Evolutionary conservation across 352 stramenopile genomes (phyloP).

Genomic region (Phytophthora cajani): DNA sequence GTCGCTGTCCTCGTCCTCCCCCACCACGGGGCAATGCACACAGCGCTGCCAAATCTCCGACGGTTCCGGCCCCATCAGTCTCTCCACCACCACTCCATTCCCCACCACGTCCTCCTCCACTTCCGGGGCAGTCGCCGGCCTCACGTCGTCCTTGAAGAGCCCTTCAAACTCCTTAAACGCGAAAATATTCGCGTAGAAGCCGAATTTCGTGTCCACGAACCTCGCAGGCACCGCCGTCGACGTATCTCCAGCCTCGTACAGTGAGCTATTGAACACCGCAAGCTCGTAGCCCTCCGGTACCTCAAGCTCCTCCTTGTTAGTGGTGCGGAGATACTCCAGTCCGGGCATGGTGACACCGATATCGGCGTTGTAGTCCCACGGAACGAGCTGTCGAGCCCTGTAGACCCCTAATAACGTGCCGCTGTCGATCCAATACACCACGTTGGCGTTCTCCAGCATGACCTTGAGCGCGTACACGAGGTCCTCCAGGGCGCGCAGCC

Average conservation of each 20-base stretch:
- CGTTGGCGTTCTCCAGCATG: slow-evolving; percentile 40
- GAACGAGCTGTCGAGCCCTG: slow-evolving; percentile 46
- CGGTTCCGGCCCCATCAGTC: slow-evolving; percentile 43
- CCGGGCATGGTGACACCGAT: slow-evolving; percentile 42
- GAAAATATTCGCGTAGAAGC: slow-evolving; percentile 63
- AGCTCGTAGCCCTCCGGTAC: slow-evolving; percentile 52
- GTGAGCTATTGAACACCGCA: slow-evolving; percentile 47
- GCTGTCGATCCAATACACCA: slow-evolving; percentile 66
- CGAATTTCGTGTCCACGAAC: slow-evolving; percentile 57
- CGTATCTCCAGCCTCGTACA: slow-evolving; percentile 40
- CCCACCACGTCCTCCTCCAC: slow-evolving; percentile 31
- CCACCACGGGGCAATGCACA: slow-evolving; percentile 38
- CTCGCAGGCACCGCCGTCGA: slow-evolving; percentile 35
- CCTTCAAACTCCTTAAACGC: slow-evolving; percentile 51
- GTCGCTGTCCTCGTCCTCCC: slow-evolving; percentile 21
- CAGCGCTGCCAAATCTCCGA: slow-evolving; percentile 47
- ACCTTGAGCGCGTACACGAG: slow-evolving; percentile 47
- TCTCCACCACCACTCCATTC: slow-evolving; percentile 32
- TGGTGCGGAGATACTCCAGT: slow-evolving; percentile 28
- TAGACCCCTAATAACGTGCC: slow-evolving; percentile 63
- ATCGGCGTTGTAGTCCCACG: slow-evolving; percentile 61
- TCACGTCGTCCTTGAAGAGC: slow-evolving; percentile 37
- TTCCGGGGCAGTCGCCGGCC: slow-evolving; percentile 7
- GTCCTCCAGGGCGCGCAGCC: slow-evolving; percentile 41
- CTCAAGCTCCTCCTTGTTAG: slow-evolving; percentile 24